Conservation (phyloP, 2,329 filamentous ascomycete genomes). For the Cladosporium sp. region DNA sequence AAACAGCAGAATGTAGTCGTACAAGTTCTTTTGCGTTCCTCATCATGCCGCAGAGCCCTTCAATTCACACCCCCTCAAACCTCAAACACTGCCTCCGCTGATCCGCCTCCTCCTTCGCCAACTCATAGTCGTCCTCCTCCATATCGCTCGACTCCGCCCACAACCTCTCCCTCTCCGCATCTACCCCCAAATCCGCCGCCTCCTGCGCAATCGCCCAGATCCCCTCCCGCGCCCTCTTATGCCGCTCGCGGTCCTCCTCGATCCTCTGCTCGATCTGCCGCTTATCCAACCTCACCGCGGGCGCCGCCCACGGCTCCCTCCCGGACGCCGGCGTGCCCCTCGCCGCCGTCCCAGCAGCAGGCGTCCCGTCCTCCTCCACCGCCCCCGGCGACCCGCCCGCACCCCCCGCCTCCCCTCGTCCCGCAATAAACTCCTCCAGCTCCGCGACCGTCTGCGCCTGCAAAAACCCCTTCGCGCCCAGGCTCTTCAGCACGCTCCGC, state of each 20-base stretch:
- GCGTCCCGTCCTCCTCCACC: neutral
- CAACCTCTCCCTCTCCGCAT: slow-evolving; percentile 70
- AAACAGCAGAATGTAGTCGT: neutral
- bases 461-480: slow-evolving; percentile 63
- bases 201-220: slow-evolving; percentile 70
- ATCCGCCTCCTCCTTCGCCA: slow-evolving; percentile 66
- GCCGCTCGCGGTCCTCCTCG: slow-evolving; percentile 90
- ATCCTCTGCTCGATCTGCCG: slow-evolving; percentile 91
- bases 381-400: slow-evolving; percentile 17
- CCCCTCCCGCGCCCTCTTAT: slow-evolving; percentile 84
- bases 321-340: slow-evolving; percentile 17
- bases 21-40: no score
- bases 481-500: slow-evolving; percentile 57
- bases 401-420: slow-evolving; percentile 51
- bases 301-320: slow-evolving; percentile 13
- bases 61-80: slow-evolving; percentile 24
- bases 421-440: slow-evolving; percentile 76
- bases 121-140: slow-evolving; percentile 76
- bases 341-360: slow-evolving; percentile 2
- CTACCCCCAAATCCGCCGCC: slow-evolving; percentile 46
- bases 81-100: slow-evolving; percentile 47
- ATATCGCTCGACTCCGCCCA: slow-evolving; percentile 86
- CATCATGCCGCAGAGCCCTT: no score
- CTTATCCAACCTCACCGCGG: slow-evolving; percentile 59
- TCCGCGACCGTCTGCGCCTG: slow-evolving; percentile 67